Evolutionary conservation across 306 rosid species (phyloP).

Genomic region (Gastrolobium bilobum): DNA sequence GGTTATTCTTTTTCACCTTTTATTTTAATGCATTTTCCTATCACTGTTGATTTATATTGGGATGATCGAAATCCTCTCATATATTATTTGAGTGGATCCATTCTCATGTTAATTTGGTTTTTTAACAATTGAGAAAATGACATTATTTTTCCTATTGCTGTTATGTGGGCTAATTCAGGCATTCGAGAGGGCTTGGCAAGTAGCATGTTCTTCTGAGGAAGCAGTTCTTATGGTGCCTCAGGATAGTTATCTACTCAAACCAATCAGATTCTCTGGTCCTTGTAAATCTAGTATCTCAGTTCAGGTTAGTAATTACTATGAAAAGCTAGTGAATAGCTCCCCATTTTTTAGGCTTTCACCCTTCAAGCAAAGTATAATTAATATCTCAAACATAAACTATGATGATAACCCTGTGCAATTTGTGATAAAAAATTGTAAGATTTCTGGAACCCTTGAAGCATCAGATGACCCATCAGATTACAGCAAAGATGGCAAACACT

Average conservation of each 20-base stretch:
- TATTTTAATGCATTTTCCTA: no score
- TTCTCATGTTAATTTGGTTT: neutral
- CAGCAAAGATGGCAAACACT: conserved; percentile 49
- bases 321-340: neutral
- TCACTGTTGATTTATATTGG: no score
- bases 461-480: conserved; percentile 63
- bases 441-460: conserved; percentile 74
- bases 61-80: no score
- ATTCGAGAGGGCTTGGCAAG: conserved; percentile 75
- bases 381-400: neutral
- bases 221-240: conserved; percentile 54
- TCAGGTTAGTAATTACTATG: conserved; percentile 54
- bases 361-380: neutral
- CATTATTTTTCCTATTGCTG: neutral
- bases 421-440: conserved; percentile 44
- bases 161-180: conserved; percentile 55
- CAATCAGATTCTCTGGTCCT: conserved; percentile 76
- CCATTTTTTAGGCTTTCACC: neutral
- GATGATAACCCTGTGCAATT: neutral
- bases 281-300: conserved; percentile 67
- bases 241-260: conserved; percentile 68
- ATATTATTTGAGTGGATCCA: no score
- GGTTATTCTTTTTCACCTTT: no score
- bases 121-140: conserved; percentile 19
- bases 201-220: conserved; percentile 59